Percentiles rank a stretch among this genome's conserved stretches.
Conservation (phyloP, 1,284 basidiomycete species). For the Phlebopus sp. region DNA sequence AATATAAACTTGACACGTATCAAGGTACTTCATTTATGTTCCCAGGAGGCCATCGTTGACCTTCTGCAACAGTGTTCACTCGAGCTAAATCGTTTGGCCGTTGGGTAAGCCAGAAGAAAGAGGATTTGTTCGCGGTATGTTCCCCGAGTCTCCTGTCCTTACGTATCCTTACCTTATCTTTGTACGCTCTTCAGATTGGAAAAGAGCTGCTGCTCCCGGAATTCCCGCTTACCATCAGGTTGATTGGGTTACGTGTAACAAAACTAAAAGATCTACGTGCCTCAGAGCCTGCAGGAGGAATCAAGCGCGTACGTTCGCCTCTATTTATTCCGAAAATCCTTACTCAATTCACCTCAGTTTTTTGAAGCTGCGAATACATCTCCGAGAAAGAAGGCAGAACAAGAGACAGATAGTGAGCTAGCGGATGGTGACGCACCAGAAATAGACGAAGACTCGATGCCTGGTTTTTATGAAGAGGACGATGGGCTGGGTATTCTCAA, state of each 20-base stretch:
- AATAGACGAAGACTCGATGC: slow-evolving; percentile 47
- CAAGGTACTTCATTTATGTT: slow-evolving; percentile 42
- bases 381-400: slow-evolving; percentile 42
- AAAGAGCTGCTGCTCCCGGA: slow-evolving; percentile 80
- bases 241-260: slow-evolving; percentile 82
- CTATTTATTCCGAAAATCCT: neutral
- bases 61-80: slow-evolving; percentile 60
- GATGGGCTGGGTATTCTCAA: slow-evolving; percentile 28
- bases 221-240: slow-evolving; percentile 70
- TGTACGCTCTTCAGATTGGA: slow-evolving; percentile 52
- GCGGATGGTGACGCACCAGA: slow-evolving; percentile 22
- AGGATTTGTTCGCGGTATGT: slow-evolving; percentile 70
- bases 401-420: slow-evolving; percentile 16
- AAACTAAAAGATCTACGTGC: slow-evolving; percentile 77
- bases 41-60: slow-evolving; percentile 1
- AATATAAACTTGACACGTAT: slow-evolving; percentile 79
- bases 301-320: slow-evolving; percentile 56
- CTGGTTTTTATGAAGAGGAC: slow-evolving; percentile 51
- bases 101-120: slow-evolving; percentile 70
- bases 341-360: slow-evolving; percentile 42
- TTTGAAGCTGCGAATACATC: slow-evolving; percentile 42
- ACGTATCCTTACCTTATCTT: slow-evolving; percentile 3
- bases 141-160: too few species aligned
- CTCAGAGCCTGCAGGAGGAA: slow-evolving; percentile 45
- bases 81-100: slow-evolving; percentile 75